Evolutionary conservation across 2,329 filamentous ascomycete genomes (phyloP).

Genomic region (Nothophaeocryptopus gaeumannii): DNA sequence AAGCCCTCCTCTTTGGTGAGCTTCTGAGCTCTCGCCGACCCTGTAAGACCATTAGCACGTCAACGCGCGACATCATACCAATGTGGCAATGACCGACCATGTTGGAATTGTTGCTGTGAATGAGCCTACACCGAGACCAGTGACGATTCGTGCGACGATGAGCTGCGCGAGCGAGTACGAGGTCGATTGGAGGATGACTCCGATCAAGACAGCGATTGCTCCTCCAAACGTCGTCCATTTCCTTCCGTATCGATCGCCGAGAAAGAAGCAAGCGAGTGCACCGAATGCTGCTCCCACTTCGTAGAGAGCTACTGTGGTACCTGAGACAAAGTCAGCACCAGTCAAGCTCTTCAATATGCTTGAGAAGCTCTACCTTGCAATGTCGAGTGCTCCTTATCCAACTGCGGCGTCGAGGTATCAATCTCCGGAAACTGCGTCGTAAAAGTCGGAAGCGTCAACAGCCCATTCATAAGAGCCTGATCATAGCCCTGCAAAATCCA

Average conservation of each 20-base stretch:
- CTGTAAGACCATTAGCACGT: too few relatives aligned
- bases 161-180: slow-evolving; percentile 45
- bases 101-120: slow-evolving; percentile 26
- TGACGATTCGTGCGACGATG: slow-evolving; percentile 52
- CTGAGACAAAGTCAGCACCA: slow-evolving; percentile 7
- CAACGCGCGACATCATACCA: too few relatives aligned
- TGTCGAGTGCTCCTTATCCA: slow-evolving; percentile 19
- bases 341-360: too few relatives aligned
- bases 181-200: slow-evolving; percentile 40
- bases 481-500: slow-evolving; percentile 27
- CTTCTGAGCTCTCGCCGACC: slow-evolving; percentile 21
- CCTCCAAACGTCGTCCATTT: slow-evolving; percentile 43
- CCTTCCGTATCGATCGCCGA: slow-evolving; percentile 42
- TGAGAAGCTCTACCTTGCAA: slow-evolving; percentile 23
- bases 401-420: slow-evolving; percentile 25
- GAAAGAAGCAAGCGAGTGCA: slow-evolving; percentile 40
- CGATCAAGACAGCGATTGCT: slow-evolving; percentile 40
- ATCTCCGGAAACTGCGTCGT: slow-evolving; percentile 41
- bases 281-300: slow-evolving; percentile 29
- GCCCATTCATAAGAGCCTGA: slow-evolving; percentile 43
- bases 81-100: too few relatives aligned
- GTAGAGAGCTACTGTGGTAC: slow-evolving; percentile 35
- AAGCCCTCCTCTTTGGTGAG: slow-evolving; percentile 20
- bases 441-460: slow-evolving; percentile 42
- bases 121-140: slow-evolving; percentile 45